Percentiles rank a stretch among this genome's conserved stretches.
These are phyloP conservation scores for Lachancea nothofagi DNA, from an alignment of 805 yeast species.

Conservation along the genomic window DNA sequence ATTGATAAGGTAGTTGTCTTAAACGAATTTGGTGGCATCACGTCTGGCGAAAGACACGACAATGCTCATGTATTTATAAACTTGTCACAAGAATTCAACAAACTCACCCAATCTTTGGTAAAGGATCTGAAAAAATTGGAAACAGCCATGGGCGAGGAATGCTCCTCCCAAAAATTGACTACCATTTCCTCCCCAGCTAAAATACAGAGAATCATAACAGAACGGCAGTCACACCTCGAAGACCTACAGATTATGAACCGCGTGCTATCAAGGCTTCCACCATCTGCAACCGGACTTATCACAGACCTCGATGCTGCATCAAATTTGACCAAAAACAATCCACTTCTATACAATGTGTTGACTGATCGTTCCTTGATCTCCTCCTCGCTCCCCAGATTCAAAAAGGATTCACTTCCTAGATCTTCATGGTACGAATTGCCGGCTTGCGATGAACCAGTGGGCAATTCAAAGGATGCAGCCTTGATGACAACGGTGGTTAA, in stretches of 20 bases:
- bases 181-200: slow-evolving; percentile 17
- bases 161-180: slow-evolving; percentile 14
- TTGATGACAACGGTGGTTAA: slow-evolving; percentile 67
- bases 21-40: slow-evolving; percentile 86
- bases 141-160: slow-evolving; percentile 3
- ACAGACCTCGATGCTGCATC: slow-evolving; percentile 80
- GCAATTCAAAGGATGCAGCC: slow-evolving; percentile 20
- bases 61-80: slow-evolving; percentile 86
- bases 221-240: slow-evolving; percentile 47
- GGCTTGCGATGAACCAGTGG: slow-evolving; percentile 4
- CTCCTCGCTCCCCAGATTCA: slow-evolving; percentile 75
- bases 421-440: slow-evolving; percentile 22
- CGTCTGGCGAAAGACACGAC: slow-evolving; percentile 73
- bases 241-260: slow-evolving; percentile 63
- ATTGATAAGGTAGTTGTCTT: slow-evolving; percentile 79
- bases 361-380: slow-evolving; percentile 90
- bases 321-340: slow-evolving; percentile 49
- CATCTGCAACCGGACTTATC: slow-evolving; percentile 71
- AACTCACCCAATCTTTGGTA: slow-evolving; percentile 11
- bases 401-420: slow-evolving; percentile 23
- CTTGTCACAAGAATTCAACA: slow-evolving; percentile 62
- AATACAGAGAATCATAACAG: slow-evolving; percentile 10
- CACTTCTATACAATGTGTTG: slow-evolving; percentile 80
- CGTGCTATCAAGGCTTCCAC: slow-evolving; percentile 45
- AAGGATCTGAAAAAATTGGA: slow-evolving; percentile 10